phyloP scores from a whole-genome alignment of 202 grass and related monocot genomes.

The Schoenoplectus triqueter region DNA sequence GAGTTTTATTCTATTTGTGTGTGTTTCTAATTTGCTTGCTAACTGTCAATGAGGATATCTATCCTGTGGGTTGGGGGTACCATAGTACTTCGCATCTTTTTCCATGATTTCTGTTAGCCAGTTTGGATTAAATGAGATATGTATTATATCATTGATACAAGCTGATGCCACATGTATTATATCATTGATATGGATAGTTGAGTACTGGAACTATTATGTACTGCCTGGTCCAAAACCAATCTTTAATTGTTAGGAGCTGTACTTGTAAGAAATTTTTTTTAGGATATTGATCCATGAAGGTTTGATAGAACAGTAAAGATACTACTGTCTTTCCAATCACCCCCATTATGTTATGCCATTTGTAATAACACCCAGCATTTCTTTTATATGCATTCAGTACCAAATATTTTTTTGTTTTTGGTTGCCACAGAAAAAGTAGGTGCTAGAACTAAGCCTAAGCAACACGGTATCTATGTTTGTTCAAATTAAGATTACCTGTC shows the following conservation, averaged over 20 bases:
- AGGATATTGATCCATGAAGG: background rate
- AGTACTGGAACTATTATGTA: background rate
- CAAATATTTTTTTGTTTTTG: background rate
- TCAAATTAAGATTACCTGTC: background rate
- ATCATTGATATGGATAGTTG: background rate
- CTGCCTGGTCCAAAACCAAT: background rate
- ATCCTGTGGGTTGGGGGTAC: background rate
- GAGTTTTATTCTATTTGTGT: background rate
- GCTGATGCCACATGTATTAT: background rate
- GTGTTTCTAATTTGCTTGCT: background rate
- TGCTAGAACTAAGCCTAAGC: background rate
- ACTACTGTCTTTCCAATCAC: background rate
- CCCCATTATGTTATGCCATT: background rate
- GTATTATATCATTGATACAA: background rate
- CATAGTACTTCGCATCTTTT: background rate
- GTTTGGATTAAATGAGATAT: background rate
- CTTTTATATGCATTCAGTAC: constrained; percentile 9
- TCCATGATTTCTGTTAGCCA: background rate
- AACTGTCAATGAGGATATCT: background rate
- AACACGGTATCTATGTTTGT: background rate
- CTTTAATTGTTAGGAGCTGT: background rate
- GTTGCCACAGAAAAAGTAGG: background rate
- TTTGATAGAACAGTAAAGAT: background rate
- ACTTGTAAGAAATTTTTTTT: background rate
- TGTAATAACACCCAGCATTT: background rate